Evolutionary conservation across 2,329 filamentous ascomycete species (phyloP).

Genomic region (Pezicula radicicola): DNA sequence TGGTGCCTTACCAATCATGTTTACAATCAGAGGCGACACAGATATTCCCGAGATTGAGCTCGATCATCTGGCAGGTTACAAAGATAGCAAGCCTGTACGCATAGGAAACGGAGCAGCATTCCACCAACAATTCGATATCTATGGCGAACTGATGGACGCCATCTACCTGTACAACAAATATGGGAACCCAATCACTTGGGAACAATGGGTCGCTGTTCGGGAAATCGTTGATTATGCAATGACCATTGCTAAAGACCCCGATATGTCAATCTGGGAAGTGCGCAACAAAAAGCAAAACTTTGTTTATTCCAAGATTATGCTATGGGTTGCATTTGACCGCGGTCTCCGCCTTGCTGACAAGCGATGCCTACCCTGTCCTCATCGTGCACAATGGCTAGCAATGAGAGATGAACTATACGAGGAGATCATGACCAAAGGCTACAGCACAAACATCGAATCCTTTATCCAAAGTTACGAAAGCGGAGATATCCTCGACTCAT

Average conservation of each 20-base stretch:
- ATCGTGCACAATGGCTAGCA: conserved; percentile 62
- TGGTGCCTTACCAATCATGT: conserved; percentile 74
- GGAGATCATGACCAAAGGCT: conserved; percentile 74
- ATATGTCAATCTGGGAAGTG: conserved; percentile 85
- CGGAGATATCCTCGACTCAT: conserved; percentile 67
- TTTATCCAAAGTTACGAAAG: conserved; percentile 78
- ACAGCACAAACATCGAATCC: conserved; percentile 64
- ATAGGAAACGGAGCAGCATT: conserved; percentile 76
- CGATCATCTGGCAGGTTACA: conserved; percentile 68
- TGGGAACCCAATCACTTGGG: conserved; percentile 73
- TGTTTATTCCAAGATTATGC: conserved; percentile 78
- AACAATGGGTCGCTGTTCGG: conserved; percentile 70
- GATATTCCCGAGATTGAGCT: conserved; percentile 71
- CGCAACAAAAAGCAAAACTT: conserved; percentile 74
- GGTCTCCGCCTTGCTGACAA: conserved; percentile 73
- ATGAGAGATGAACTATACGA: conserved; percentile 69
- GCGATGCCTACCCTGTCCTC: conserved; percentile 71
- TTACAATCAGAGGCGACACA: conserved; percentile 72
- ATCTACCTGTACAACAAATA: conserved; percentile 80
- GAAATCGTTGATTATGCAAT: conserved; percentile 69
- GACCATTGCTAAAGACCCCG: conserved; percentile 56
- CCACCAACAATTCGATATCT: conserved; percentile 77
- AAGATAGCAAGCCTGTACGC: conserved; percentile 67
- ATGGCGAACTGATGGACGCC: conserved; percentile 74
- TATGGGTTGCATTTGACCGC: conserved; percentile 79